Evolutionary conservation across 176 grass and related monocot genomes (phyloP).

Genomic region (Ampelocalamus luodianensis): DNA sequence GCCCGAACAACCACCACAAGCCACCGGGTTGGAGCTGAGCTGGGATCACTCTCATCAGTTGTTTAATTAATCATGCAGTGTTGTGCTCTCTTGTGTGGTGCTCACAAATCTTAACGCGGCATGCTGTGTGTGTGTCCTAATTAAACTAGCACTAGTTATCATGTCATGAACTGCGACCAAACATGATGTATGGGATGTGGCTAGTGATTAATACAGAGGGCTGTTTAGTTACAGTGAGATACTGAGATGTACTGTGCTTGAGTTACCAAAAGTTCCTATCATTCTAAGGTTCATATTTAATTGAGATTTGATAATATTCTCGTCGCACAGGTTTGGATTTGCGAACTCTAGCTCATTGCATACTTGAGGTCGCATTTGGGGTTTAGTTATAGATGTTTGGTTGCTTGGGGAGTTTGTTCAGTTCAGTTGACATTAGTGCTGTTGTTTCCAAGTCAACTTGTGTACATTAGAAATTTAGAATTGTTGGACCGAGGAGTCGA

Average conservation of each 20-base stretch:
- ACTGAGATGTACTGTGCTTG: neutral
- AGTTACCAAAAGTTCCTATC: neutral
- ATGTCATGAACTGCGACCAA: neutral
- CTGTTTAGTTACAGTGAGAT: neutral
- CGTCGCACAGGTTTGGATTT: too few species aligned
- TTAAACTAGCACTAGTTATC: neutral
- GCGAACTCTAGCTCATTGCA: too few species aligned
- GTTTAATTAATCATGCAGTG: neutral
- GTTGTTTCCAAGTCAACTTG: too few species aligned
- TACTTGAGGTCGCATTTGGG: too few species aligned
- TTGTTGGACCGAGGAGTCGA: too few species aligned
- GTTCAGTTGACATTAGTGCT: neutral
- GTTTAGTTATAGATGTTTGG: too few species aligned
- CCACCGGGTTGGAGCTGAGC: conserved; percentile 53
- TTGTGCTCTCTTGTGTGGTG: neutral
- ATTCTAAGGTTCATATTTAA: neutral
- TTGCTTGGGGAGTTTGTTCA: neutral
- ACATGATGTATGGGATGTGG: neutral
- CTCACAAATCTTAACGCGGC: neutral
- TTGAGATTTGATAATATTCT: neutral
- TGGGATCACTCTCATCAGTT: neutral
- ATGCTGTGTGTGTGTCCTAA: neutral
- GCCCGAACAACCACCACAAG: conserved; percentile 67
- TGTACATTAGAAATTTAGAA: too few species aligned
- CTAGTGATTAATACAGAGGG: neutral